phyloP scores from a whole-genome alignment of 768 basidiomycete genomes.

The Lyophyllum decastes region DNA sequence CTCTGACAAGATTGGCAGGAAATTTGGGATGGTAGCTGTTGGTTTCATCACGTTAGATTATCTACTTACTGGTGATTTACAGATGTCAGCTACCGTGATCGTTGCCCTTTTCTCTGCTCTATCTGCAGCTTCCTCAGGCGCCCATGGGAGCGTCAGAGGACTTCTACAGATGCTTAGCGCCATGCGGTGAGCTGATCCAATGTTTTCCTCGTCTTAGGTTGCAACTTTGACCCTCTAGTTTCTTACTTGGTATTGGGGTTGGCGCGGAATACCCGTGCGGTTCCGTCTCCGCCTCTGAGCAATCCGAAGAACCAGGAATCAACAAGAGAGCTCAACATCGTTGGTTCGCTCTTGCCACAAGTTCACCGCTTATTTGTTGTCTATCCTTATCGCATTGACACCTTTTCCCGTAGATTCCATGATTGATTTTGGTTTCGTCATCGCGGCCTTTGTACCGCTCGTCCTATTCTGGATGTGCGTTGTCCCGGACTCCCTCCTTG shows the following conservation, averaged over 20 bases:
- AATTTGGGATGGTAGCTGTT: constrained; percentile 79
- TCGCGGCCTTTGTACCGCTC: constrained; percentile 79
- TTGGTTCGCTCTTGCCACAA: constrained; percentile 89
- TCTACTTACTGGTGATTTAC: constrained; percentile 13
- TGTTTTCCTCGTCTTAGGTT: not conserved
- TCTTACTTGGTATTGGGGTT: constrained; percentile 86
- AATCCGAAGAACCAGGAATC: constrained; percentile 82
- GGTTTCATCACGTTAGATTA: not conserved
- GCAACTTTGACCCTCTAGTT: constrained; percentile 41
- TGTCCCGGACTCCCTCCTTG: not conserved
- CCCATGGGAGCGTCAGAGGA: constrained; percentile 67
- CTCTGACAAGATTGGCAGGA: constrained; percentile 84
- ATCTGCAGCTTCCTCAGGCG: constrained; percentile 82
- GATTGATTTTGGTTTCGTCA: constrained; percentile 85
- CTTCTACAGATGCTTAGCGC: constrained; percentile 77
- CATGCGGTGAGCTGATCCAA: constrained; percentile 55
- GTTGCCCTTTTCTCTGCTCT: constrained; percentile 83
- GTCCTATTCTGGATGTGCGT: constrained; percentile 88
- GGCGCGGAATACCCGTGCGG: constrained; percentile 93
- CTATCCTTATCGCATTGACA: constrained; percentile 5
- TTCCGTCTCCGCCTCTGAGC: constrained; percentile 85
- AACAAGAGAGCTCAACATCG: constrained; percentile 79
- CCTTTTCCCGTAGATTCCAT: constrained; percentile 55
- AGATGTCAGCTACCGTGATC: constrained; percentile 84
- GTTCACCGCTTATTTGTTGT: constrained; percentile 39